These are phyloP conservation scores for Pisolithus marmoratus DNA, from an alignment of 768 basidiomycete species.

Conservation along the genomic window DNA sequence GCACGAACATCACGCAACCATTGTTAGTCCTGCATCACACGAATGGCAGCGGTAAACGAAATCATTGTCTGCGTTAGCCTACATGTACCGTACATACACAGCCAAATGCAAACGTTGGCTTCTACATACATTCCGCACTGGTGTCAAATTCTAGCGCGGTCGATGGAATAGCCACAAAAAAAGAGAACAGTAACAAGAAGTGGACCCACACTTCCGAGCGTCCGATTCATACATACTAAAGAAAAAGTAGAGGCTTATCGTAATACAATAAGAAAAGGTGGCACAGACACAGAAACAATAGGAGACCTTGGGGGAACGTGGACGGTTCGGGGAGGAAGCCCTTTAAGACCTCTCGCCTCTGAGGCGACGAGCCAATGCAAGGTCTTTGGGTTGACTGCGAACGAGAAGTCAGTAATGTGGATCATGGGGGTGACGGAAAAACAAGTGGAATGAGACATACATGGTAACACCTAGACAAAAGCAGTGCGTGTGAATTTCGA, in stretches of 20 bases:
- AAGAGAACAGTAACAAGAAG: background rate
- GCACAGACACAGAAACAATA: constrained; percentile 13
- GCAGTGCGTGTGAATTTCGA: constrained; percentile 6
- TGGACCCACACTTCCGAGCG: background rate
- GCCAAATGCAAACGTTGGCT: constrained; percentile 22
- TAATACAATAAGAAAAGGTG: constrained; percentile 12
- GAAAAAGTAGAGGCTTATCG: constrained; percentile 14
- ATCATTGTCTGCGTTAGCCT: constrained; percentile 15
- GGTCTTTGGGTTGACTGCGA: constrained; percentile 79
- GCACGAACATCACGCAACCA: too few species aligned
- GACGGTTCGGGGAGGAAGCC: background rate
- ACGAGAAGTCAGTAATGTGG: background rate
- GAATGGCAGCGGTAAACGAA: too few species aligned
- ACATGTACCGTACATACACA: constrained; percentile 16
- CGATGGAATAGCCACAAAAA: background rate
- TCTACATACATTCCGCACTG: constrained; percentile 13
- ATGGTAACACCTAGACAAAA: constrained; percentile 45
- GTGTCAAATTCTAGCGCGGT: background rate
- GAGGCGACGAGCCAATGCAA: constrained; percentile 80
- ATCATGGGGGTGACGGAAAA: constrained; percentile 9
- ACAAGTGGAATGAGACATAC: constrained; percentile 29
- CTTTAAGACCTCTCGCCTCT: constrained; percentile 77
- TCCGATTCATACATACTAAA: constrained; percentile 27
- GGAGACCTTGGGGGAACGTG: background rate
- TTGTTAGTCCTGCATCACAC: too few species aligned